Evolutionary conservation across 1,284 basidiomycete species (phyloP), one percentile per base, ranked within the genome.

Genomic region (Cryptococcus depauperatus): DNA sequence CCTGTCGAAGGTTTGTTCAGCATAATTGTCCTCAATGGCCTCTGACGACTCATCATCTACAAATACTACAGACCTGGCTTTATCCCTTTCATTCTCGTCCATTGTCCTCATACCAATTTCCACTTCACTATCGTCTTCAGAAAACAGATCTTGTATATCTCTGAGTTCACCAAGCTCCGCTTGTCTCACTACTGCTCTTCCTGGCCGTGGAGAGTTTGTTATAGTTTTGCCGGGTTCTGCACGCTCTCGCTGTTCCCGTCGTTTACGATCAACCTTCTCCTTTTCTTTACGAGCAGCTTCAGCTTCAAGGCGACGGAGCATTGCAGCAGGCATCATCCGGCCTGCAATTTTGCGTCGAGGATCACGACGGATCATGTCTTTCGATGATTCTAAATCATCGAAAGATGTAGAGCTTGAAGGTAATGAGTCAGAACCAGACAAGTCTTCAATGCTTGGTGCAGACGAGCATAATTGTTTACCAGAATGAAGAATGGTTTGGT

Each of bases 281-380:
- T 48, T 53, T 6, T 38, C 50, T 4, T 40, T 50, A 14, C 11
- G 18, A 8, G 35, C 35, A 22, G 52, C 52, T 43, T 63, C 55
- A 8, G 40, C 45, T 43, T 60, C 60, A 1, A 64, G 52, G 1
- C 56, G 51, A 27, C 57, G 56, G 4, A 68, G 54, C 64, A 69
- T 63, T 1, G 52, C 61, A 14, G 56, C 60, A 5, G 67, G 67
- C 27, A 69, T 48, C 64, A 69, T 66, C 2, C 63, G 50, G 13
- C 58, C 37, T 4, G 67, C 67, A 14, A 68, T 66, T 14, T 52
- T 57, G 14, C 35, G 7, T 19, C 35, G 35, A 11, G 35, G 35
- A 21, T 37, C 35, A 22, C 21, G 16, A 22, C 21, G 35, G 14
- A 22, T 10, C 9, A 14, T 22, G 14, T 37, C 35, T 21, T 37